Evolutionary conservation across 2,329 filamentous ascomycete species (phyloP).

Genomic region (Chaetomium strumarium): DNA sequence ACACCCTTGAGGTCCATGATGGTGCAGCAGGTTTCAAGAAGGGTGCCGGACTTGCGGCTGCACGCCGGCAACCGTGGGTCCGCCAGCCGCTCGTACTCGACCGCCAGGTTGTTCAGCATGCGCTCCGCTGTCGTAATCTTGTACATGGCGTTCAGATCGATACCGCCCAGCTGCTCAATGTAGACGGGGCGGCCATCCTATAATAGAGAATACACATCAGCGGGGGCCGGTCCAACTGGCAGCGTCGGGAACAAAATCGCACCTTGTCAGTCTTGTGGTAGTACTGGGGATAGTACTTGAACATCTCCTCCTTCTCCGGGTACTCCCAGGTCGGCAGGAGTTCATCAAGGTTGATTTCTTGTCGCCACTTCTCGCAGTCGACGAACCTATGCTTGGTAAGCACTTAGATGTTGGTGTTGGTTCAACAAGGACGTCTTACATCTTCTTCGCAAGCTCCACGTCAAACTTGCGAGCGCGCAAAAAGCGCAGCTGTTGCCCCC

Average conservation of each 20-base stretch:
- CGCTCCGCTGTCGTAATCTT: slow-evolving; percentile 89
- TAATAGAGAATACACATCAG: background rate
- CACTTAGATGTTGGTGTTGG: background rate
- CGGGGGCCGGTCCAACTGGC: background rate
- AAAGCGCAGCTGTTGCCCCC: slow-evolving; percentile 63
- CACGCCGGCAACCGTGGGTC: slow-evolving; percentile 92
- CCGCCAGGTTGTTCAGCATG: slow-evolving; percentile 93
- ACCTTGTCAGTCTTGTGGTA: slow-evolving; percentile 96
- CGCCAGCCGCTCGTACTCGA: slow-evolving; percentile 94
- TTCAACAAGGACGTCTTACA: slow-evolving; percentile 52
- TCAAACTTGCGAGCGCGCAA: slow-evolving; percentile 94
- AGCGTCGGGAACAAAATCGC: slow-evolving; percentile 11
- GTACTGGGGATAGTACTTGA: slow-evolving; percentile 94
- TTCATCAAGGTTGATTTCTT: slow-evolving; percentile 77
- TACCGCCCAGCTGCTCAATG: slow-evolving; percentile 92
- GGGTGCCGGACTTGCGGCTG: slow-evolving; percentile 81
- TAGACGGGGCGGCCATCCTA: slow-evolving; percentile 97
- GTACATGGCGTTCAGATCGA: slow-evolving; percentile 83
- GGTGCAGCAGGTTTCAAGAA: slow-evolving; percentile 96
- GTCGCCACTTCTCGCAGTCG: slow-evolving; percentile 86
- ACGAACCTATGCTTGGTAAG: slow-evolving; percentile 61
- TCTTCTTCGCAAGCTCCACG: slow-evolving; percentile 73
- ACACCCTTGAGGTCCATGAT: slow-evolving; percentile 98
- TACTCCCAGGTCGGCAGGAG: slow-evolving; percentile 79
- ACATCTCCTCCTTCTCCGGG: slow-evolving; percentile 74